Conservation (phyloP, 352 stramenopile species). For the Globisporangium ultimum region DNA sequence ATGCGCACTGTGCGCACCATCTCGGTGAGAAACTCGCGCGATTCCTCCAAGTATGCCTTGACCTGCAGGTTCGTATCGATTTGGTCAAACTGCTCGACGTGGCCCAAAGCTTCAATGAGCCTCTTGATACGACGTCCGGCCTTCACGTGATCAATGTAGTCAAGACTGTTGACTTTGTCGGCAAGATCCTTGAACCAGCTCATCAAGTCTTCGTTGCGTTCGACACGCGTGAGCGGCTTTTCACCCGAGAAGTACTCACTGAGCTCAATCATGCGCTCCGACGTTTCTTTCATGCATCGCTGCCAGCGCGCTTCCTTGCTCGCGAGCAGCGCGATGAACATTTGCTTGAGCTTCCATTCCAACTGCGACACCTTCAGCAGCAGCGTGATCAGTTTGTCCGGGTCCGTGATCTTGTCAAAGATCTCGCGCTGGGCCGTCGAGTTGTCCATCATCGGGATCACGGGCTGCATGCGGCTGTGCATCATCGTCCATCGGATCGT, state of each 20-base stretch:
- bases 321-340: slow-evolving; percentile 87
- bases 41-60: slow-evolving; percentile 93
- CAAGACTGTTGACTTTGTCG: slow-evolving; percentile 88
- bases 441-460: slow-evolving; percentile 88
- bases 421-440: slow-evolving; percentile 74
- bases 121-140: slow-evolving; percentile 93
- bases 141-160: slow-evolving; percentile 92
- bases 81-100: slow-evolving; percentile 96
- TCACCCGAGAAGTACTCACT: slow-evolving; percentile 94
- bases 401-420: slow-evolving; percentile 79
- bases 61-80: slow-evolving; percentile 94
- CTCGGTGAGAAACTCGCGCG: slow-evolving; percentile 89
- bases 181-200: slow-evolving; percentile 91
- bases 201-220: slow-evolving; percentile 92
- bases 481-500: slow-evolving; percentile 93
- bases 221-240: slow-evolving; percentile 89
- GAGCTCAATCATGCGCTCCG: slow-evolving; percentile 91
- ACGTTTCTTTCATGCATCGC: slow-evolving; percentile 84
- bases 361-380: slow-evolving; percentile 93
- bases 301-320: slow-evolving; percentile 92
- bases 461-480: slow-evolving; percentile 87
- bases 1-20: slow-evolving; percentile 96
- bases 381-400: slow-evolving; percentile 88
- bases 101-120: slow-evolving; percentile 89
- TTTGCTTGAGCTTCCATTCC: slow-evolving; percentile 94